Base-by-base conservation (phyloP, 2,329 filamentous ascomycete genomes). In the Cladosporium sp. region DNA sequence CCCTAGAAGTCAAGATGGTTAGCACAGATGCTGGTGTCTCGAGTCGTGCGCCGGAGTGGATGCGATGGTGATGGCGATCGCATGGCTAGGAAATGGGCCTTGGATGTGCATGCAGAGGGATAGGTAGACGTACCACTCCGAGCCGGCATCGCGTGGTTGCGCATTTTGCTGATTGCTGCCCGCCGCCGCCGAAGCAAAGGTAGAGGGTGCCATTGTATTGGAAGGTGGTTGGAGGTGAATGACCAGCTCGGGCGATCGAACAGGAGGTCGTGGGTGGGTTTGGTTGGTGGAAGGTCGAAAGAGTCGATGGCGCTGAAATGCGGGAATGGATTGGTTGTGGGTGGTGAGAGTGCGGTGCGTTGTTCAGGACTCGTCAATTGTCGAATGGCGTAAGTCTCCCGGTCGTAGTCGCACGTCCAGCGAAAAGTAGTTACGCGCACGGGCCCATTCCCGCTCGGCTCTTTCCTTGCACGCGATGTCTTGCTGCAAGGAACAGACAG, bases 161-260 rank as follows among this genome's bases (percentile, higher is more conserved):
- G 73, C 78, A 40, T 66, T 71, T 44, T 69, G 67, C 65, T 78
- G 71, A 68, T 72, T 79, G 73, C 72, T 81, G 71, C 78, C 80
- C 67, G 81, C 81, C 21, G 82, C 82, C 65, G 81, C 81, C 66
- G 81, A 83, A 70, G 82, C 82, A 73, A 84, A 84, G 66, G 81
- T 81, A 62, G 77, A 78, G 28, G 52, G 81, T 59, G 65, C 59
- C 65, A 66, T 66, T 63, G 53, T 65, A 44, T 31, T 52, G 61
- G 61, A 63, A 21, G 61, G 44, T 16, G 59, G 59, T 63, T 35
- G 35, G 37, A 33, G 23, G 40, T 21, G 28, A 21, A 64, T 35
- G 53, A 59, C 29, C 44, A 29, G 55, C 33, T 53, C 60, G 60
- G 21, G 21, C 26, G 31, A 37, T 40, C 3, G 59, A 29, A 40